Conservation (phyloP, 345 rosid species). For the Corymbia maculata region DNA sequence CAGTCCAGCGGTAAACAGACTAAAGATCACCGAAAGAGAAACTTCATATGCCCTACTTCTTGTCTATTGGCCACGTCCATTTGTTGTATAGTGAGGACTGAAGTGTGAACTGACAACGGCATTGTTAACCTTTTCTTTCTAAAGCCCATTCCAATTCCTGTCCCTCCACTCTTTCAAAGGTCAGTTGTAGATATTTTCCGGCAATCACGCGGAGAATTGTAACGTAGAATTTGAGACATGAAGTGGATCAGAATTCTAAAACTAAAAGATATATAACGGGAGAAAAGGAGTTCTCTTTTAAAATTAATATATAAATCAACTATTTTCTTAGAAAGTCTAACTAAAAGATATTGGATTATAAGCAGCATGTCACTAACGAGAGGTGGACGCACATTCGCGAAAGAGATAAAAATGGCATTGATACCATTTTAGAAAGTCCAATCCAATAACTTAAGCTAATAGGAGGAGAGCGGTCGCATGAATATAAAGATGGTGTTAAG, state of each 20-base stretch:
- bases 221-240: neutral
- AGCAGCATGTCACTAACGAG: neutral
- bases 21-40: neutral
- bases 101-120: neutral
- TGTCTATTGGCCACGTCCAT: neutral
- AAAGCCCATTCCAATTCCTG: neutral
- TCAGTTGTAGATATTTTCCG: neutral
- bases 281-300: neutral
- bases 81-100: neutral
- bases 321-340: too few species aligned
- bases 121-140: neutral
- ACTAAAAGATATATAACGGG: neutral
- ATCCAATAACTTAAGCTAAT: neutral
- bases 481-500: neutral
- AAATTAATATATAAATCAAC: neutral
- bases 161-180: neutral
- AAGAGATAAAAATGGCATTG: neutral
- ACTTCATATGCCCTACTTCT: neutral
- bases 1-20: neutral
- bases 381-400: neutral
- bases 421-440: too few species aligned
- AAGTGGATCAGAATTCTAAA: neutral
- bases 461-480: accelerated
- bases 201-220: neutral
- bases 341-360: neutral